Base-by-base conservation (phyloP, 2,329 filamentous ascomycete genomes). In the Microdochium bolleyi region DNA sequence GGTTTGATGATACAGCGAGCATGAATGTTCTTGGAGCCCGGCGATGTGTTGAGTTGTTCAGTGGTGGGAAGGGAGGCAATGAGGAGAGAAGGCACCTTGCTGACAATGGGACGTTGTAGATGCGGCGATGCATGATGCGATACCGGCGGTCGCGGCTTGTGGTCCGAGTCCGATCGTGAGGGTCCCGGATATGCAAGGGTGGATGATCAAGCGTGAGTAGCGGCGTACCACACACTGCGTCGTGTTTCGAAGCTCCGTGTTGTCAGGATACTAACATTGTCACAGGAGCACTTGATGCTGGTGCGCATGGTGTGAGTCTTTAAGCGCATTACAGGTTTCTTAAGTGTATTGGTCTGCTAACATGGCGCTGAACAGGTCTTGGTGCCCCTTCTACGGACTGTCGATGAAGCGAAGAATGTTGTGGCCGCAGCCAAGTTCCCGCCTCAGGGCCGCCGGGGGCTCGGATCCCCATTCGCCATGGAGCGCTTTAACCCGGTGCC, bases 71-170 rank as follows among this genome's bases (percentile, higher is more conserved):
- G 24, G 37, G 22, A 51, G 50, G 49, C 51, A 53, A 13, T n/a
- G 21, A 38, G 24, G 27, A 30, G 11, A 30, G 27, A 30, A 30
- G 27, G 5, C 5, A 5, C 27, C 44, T 24, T 50, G 3, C 41
- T 58, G 48, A 58, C 25, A n/a, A 46, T 49, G 27, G 27, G 1
- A 32, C 24, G 21, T 9, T 11, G 48, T 53, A 76, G 76, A 81
- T 64, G 73, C 73, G 34, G 71, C 75, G 1, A 82, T 82, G 80
- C 75, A 82, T 57, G 79, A 82, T 56, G 76, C 76, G 0, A 78
- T 82, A 2, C 75, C 77, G 21, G 79, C 76, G 2, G 79, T 81
- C 38, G 79, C 78, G 2, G 74, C 76, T 24, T 73, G 76, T 54
- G 78, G 77, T 2, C 74, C 77, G 1, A 80, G 77, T 7, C 79